These are phyloP conservation scores for Pulveroboletus frians DNA, from an alignment of 768 basidiomycete genomes.

Conservation along the genomic window DNA sequence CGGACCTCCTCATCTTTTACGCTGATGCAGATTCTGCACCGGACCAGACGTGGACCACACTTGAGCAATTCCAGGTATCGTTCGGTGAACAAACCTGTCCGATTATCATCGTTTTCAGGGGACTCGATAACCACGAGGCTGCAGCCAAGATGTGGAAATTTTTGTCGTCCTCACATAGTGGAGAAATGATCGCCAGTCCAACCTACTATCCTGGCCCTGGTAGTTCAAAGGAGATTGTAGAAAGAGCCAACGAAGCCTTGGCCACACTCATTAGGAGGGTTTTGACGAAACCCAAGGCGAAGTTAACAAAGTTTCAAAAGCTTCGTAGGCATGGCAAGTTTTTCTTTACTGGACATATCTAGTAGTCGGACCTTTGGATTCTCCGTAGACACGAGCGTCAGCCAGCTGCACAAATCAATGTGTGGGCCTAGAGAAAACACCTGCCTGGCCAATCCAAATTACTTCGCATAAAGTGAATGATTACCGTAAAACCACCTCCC, in stretches of 20 bases:
- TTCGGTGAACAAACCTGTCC: conserved; percentile 20
- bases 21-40: conserved; percentile 8
- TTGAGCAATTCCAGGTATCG: conserved; percentile 15
- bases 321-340: conserved; percentile 14
- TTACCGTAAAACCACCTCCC: too few relatives aligned
- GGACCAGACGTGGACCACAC: conserved; percentile 9
- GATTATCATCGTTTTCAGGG: conserved; percentile 19
- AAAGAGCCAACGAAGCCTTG: conserved; percentile 17
- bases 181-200: conserved; percentile 15
- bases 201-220: conserved; percentile 17
- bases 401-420: too few relatives aligned
- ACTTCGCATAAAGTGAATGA: too few relatives aligned
- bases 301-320: conserved; percentile 18
- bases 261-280: conserved; percentile 19
- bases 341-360: conserved; percentile 12
- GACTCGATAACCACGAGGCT: conserved; percentile 12
- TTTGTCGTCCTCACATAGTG: conserved; percentile 10
- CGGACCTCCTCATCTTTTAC: conserved; percentile 23
- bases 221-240: conserved; percentile 9
- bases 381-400: neutral
- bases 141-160: conserved; percentile 13
- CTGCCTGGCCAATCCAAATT: too few relatives aligned
- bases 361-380: neutral
- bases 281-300: conserved; percentile 14
- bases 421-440: too few relatives aligned